Percentiles rank a stretch among this genome's conserved stretches.
These are phyloP conservation scores for Trichoderma asperelloides DNA, from an alignment of 495 filamentous ascomycete genomes.

Conservation along the genomic window DNA sequence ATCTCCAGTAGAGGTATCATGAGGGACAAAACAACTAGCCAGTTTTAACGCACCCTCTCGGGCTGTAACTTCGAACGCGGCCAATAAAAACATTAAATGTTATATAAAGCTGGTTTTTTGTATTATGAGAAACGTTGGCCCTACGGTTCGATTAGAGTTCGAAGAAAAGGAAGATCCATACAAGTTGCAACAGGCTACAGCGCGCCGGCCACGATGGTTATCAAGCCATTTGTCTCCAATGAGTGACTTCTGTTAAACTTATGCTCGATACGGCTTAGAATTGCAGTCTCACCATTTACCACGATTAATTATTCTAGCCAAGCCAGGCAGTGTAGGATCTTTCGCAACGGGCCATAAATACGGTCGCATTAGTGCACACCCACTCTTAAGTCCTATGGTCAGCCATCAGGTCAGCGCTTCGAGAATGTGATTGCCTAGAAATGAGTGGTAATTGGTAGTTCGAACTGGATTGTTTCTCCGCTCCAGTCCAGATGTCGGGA, in stretches of 20 bases:
- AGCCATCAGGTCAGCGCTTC: not conserved
- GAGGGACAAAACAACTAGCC: not conserved
- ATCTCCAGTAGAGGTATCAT: not conserved
- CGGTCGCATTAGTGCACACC: not conserved
- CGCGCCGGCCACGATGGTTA: not conserved
- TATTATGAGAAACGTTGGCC: not conserved
- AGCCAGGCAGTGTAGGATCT: not conserved
- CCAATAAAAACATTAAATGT: not conserved
- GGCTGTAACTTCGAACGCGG: not conserved
- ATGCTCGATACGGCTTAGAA: not conserved
- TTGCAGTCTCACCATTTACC: not conserved
- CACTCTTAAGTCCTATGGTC: not conserved
- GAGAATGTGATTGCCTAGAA: not conserved
- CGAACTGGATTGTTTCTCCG: not conserved
- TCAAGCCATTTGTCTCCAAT: not conserved
- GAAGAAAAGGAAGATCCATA: not conserved
- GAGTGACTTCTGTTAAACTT: not conserved
- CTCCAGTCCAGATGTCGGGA: not conserved
- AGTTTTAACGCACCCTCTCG: not conserved
- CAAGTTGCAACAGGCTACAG: not conserved
- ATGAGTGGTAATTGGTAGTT: not conserved
- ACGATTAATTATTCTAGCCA: not conserved
- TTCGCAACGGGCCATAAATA: not conserved
- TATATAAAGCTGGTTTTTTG: not conserved
- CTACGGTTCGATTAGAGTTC: not conserved